These are phyloP conservation scores for Volvox africanus DNA, from an alignment of 139 green algal species.

Conservation along the genomic window DNA sequence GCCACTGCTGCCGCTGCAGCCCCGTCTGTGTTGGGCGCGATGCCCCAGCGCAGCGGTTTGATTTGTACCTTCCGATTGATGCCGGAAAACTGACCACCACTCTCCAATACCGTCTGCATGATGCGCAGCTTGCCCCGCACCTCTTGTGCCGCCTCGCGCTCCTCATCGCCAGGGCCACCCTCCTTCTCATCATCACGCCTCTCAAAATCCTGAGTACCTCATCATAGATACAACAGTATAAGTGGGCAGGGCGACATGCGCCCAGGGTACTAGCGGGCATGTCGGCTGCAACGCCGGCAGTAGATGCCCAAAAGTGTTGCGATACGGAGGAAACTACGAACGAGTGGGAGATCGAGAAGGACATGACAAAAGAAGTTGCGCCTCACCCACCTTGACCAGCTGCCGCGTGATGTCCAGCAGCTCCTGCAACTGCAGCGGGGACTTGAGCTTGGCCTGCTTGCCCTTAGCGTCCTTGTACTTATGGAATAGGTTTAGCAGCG, in stretches of 20 bases:
- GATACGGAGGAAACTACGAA: too few relatives aligned
- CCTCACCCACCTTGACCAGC: slow-evolving; percentile 72
- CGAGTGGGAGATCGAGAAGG: too few relatives aligned
- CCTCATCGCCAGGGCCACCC: slow-evolving; percentile 33
- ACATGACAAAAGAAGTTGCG: too few relatives aligned
- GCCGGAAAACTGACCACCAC: slow-evolving; percentile 74
- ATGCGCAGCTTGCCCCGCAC: slow-evolving; percentile 91
- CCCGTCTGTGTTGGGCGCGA: neutral
- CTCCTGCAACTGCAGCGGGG: slow-evolving; percentile 93
- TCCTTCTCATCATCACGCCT: slow-evolving; percentile 54
- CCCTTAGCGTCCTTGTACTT: slow-evolving; percentile 92
- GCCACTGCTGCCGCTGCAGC: neutral
- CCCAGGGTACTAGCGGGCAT: too few relatives aligned
- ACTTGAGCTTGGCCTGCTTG: slow-evolving; percentile 98
- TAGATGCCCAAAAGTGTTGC: too few relatives aligned
- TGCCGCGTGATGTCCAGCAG: slow-evolving; percentile 89
- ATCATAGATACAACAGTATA: neutral
- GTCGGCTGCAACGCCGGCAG: too few relatives aligned
- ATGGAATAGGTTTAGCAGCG: slow-evolving; percentile 89
- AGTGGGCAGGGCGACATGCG: too few relatives aligned
- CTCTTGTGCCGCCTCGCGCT: slow-evolving; percentile 70
- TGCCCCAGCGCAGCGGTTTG: slow-evolving; percentile 39
- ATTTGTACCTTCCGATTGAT: slow-evolving; percentile 96
- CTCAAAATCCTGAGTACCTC: neutral
- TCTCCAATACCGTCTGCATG: slow-evolving; percentile 83